Base-by-base conservation (phyloP, 2,329 filamentous ascomycete genomes). In the Neonectria sp. region DNA sequence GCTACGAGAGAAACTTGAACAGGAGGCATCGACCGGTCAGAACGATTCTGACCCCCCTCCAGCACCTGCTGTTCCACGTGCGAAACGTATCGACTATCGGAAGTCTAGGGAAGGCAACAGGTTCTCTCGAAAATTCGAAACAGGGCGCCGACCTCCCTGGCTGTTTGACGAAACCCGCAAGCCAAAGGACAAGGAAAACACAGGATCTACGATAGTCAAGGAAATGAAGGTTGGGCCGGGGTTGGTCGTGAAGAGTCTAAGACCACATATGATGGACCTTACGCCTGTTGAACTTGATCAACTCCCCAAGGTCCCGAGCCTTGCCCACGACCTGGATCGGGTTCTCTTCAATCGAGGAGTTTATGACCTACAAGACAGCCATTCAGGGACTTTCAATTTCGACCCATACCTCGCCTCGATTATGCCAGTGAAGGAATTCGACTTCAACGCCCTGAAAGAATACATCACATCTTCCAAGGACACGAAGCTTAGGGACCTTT, bases 291-390 rank as follows among this genome's bases (percentile, higher is more conserved):
- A 80, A 51, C 74, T 78, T 29, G 63, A 73, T 11, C 75, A 80
- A 48, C 75, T 78, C 11, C 75, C 79, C 4, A 60, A 72, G 1
- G 86, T 90, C 12, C 93, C 94, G 1, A 82, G 81, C 29, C 83
- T 97, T 2, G 85, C 89, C 2, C 92, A 96, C 77, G 92, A 93
- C 7, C 85, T 98, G 35, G 94, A 97, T 68, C 88, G 95, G 63
- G 95, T 97, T n/a, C 84, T 99, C 3, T 99, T 99, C 86, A 99
- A 98, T 76, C 92, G 92, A 2, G 95, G 96, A 25, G 93, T 98
- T 43, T 97, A 98, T 79, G 91, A 94, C 57, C 88, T 99, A 58
- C 95, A 97, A 80, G 96, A 99, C 79, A 91, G 92, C 27, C 89
- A 94, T 65, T 95, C 95, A 45, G 88, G 91, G 21, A 94, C 98